Evolutionary conservation across 2,329 filamentous ascomycete genomes (phyloP), one percentile per base, ranked within the genome.

Genomic region (Hypoxylon sp.): DNA sequence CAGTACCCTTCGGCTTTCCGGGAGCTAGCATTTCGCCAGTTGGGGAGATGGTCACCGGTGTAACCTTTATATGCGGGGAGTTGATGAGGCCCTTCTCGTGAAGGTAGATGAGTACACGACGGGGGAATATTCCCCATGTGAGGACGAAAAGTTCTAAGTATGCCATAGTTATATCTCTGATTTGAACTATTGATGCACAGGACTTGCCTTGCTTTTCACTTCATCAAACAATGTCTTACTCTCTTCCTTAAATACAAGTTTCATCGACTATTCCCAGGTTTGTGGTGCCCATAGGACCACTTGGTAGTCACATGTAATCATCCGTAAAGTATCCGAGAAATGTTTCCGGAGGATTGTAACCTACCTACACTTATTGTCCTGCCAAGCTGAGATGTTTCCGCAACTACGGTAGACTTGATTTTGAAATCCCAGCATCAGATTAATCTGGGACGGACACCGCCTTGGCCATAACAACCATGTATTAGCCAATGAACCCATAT

Each of bases 1-100:
- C 59, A 9, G 59, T 62, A 1, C 73, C 73, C 11, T 68, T 59
- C 1, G 73, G 72, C 53, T 74, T 75, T 10, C 73, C 70, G 1
- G 71, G 68, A 2, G 73, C 73, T 17, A 29, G 5, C 48, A 55
- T 63, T 31, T 59, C 37, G 33, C 5, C 5, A 10, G n/a, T 24
- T 9, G 53, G 17, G 1, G 46, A 51, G 11, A 52, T 47, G 47
- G 46, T 48, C 19, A 64, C 53, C 2, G 54, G 48, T n/a, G 54
- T 65, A 39, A 65, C 31, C 19, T 59, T 65, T 31, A 69, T 62
- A 59, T 59, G 47, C 22, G 17, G 42, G 10, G 66, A 63, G 11
- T 62, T n/a, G 2, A 55, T 13, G 24, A 69, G 53, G 35, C 63
- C 62, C 59, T 69, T 69, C 57, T 66, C 58, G 22, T 63, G 42